Percentiles rank a stretch among this genome's conserved stretches.
These are phyloP conservation scores for Typha latifolia DNA, from an alignment of 176 grass and related monocot species.

Conservation along the genomic window DNA sequence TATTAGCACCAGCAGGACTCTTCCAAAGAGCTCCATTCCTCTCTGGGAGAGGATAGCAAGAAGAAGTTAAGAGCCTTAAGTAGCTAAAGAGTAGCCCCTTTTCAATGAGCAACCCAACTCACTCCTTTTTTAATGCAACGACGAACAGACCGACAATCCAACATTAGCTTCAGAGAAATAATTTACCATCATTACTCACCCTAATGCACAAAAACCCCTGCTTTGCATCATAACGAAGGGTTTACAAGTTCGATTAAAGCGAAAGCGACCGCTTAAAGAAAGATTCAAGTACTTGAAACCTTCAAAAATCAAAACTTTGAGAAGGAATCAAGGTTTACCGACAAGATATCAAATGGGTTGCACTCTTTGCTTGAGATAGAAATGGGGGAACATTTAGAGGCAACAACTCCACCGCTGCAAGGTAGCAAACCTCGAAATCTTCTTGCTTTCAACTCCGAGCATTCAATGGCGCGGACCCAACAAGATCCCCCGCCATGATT, in stretches of 20 bases:
- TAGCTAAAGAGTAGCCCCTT: background rate
- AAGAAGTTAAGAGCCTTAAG: too few species aligned
- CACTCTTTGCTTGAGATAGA: background rate
- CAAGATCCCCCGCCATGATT: background rate
- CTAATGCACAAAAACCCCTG: background rate
- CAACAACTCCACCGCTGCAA: conserved; percentile 29
- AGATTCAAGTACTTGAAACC: background rate
- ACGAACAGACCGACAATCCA: too few species aligned
- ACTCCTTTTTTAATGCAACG: conserved; percentile 3
- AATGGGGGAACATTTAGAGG: conserved; percentile 1
- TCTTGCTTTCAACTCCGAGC: background rate
- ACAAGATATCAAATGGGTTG: background rate
- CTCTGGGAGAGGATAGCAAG: too few species aligned
- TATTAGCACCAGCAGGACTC: conserved; percentile 38
- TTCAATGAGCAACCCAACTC: conserved; percentile 2
- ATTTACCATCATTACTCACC: too few species aligned
- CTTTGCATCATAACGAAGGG: conserved; percentile 6
- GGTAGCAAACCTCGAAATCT: conserved; percentile 8
- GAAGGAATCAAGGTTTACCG: conserved; percentile 11
- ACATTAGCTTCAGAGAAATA: too few species aligned
- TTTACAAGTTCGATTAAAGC: background rate
- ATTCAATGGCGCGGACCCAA: conserved; percentile 19
- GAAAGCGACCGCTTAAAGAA: conserved; percentile 12
- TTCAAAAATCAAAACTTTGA: conserved; percentile 9
- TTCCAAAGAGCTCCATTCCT: conserved; percentile 42